phyloP scores from a whole-genome alignment of 495 filamentous ascomycete genomes.

The Pyronema domesticum region DNA sequence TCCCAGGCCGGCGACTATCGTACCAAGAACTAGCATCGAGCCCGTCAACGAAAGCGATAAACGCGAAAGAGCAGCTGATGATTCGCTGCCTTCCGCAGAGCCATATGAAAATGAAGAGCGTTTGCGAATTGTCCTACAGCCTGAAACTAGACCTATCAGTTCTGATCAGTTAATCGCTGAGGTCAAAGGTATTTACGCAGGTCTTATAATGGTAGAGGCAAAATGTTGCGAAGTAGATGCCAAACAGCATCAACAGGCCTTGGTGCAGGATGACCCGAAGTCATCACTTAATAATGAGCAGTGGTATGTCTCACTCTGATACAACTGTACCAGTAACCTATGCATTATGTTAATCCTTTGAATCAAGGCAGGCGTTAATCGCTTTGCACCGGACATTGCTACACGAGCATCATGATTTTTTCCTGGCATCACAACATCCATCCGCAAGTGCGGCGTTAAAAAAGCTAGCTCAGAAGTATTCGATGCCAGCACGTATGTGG shows the following conservation, averaged over 20 bases:
- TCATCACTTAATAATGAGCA: conserved; percentile 40
- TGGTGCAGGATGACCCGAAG: conserved; percentile 20
- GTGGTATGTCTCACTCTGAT: too few relatives aligned
- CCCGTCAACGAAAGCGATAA: too few relatives aligned
- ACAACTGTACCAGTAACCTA: too few relatives aligned
- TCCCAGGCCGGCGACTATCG: too few relatives aligned
- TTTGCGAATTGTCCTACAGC: conserved; percentile 24
- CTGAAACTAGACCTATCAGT: conserved; percentile 42
- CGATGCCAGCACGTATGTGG: conserved; percentile 77
- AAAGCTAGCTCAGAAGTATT: conserved; percentile 47
- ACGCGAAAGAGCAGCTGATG: too few relatives aligned
- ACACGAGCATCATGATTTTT: conserved; percentile 68
- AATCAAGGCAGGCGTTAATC: conserved; percentile 39
- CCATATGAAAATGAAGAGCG: conserved; percentile 4
- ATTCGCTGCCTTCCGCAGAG: too few relatives aligned
- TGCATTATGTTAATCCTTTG: not conserved
- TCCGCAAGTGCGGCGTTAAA: conserved; percentile 41
- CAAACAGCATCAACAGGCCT: conserved; percentile 33
- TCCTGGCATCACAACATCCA: conserved; percentile 60
- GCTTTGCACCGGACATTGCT: conserved; percentile 54
- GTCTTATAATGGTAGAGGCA: conserved; percentile 59
- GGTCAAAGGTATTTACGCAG: conserved; percentile 59
- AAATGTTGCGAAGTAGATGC: conserved; percentile 61
- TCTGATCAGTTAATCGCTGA: conserved; percentile 55
- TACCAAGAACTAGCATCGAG: too few relatives aligned